A percentile compares a stretch with the other conserved stretches of the same genome.
Conservation (phyloP, 345 rosid species). For the Balakata baccata region DNA sequence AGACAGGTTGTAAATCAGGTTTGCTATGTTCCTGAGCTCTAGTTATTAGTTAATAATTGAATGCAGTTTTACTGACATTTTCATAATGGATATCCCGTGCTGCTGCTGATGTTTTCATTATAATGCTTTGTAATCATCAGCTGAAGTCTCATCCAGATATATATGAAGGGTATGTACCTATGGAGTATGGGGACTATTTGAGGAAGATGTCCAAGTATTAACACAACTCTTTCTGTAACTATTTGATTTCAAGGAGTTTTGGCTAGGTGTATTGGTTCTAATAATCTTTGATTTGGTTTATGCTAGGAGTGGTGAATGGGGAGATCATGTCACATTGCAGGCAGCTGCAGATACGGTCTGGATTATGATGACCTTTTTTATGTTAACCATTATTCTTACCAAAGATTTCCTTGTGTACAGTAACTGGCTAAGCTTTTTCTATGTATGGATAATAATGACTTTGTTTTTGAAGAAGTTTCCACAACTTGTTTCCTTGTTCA, state of each 20-base stretch:
- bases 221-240: slow-evolving; percentile 10
- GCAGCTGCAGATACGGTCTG: slow-evolving; percentile 76
- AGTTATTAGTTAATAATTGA: background rate
- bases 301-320: slow-evolving; percentile 70
- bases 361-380: background rate
- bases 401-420: background rate
- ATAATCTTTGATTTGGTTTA: slow-evolving; percentile 18
- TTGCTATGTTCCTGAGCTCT: slow-evolving; percentile 20
- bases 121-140: slow-evolving; percentile 35
- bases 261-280: slow-evolving; percentile 10
- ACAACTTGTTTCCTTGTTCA: background rate
- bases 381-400: background rate
- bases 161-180: slow-evolving; percentile 78
- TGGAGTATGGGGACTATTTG: slow-evolving; percentile 70
- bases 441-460: background rate
- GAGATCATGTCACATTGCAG: slow-evolving; percentile 71
- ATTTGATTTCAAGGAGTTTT: slow-evolving; percentile 3
- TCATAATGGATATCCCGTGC: background rate
- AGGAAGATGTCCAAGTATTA: slow-evolving; percentile 65
- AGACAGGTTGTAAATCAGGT: slow-evolving; percentile 63
- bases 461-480: background rate
- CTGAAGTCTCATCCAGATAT: slow-evolving; percentile 58
- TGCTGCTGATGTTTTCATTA: slow-evolving; percentile 13
- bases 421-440: background rate
- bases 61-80: background rate